A percentile compares a stretch with the other conserved stretches of the same genome.
Evolutionary conservation across 2,329 filamentous ascomycete genomes (phyloP).

Genomic region (Pseudogymnoascus sp.): DNA sequence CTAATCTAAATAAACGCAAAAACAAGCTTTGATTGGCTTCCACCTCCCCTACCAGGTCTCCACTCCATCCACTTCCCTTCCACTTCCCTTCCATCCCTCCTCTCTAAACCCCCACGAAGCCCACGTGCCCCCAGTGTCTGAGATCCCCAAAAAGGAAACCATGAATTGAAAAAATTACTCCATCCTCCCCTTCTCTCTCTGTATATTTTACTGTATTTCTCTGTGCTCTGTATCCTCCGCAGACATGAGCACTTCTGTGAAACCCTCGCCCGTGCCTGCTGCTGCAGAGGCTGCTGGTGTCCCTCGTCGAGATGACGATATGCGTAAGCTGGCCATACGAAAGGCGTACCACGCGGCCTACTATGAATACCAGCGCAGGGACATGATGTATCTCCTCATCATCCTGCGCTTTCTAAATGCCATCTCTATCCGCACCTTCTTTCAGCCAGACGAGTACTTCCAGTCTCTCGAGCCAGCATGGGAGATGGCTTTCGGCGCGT

Average conservation of each 20-base stretch:
- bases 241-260: not conserved
- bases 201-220: not conserved
- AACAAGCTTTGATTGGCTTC: constrained; percentile 1
- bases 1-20: not conserved
- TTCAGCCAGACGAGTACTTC: constrained; percentile 97
- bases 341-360: not conserved
- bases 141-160: not conserved
- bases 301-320: not conserved
- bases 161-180: not conserved
- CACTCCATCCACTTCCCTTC: not conserved
- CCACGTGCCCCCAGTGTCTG: not conserved
- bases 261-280: not conserved
- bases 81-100: not conserved
- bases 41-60: not conserved
- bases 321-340: not conserved
- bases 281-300: not conserved
- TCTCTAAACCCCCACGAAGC: not conserved
- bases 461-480: constrained; percentile 93
- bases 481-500: constrained; percentile 70
- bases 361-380: constrained; percentile 9
- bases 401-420: constrained; percentile 73
- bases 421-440: constrained; percentile 74
- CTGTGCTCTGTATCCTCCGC: not conserved
- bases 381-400: constrained; percentile 35
- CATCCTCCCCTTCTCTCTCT: not conserved